Base-by-base conservation (phyloP, 2,329 filamentous ascomycete genomes). In the Neopestalotiopsis clavispora region DNA sequence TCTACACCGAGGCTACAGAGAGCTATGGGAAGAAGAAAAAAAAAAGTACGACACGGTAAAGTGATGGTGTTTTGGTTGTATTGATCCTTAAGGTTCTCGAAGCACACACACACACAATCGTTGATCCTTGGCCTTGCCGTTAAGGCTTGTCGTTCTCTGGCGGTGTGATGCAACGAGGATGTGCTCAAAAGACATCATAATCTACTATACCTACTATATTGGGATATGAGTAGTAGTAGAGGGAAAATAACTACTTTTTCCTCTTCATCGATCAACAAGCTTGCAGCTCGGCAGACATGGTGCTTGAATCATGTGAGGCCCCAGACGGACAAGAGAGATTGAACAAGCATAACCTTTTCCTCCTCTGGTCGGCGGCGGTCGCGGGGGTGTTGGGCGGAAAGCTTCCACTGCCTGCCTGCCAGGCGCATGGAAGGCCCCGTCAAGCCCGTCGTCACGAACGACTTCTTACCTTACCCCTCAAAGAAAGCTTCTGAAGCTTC, bases 161-260 rank as follows among this genome's bases (percentile, higher is more conserved):
- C 45, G 45, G 45, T 52, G 45, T 52, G n/a, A 52, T 52, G 45
- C 23, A 20, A 17, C 4, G n/a, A 38, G 34, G 10, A 38, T 38
- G 34, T 38, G 10, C 10, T 38, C 23, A 10, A 38, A 12, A 52
- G 17, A 52, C 45, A 52, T 52, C 45, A 52, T 52, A 52, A 52
- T 52, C n/a, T 52, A 52, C 45, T 52, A 52, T 23, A 23, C 45
- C 45, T 52, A 52, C 45, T 52, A n/a, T 52, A 52, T 52, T 52
- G 45, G 45, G 45, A 52, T 9, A 52, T n/a, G 17, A 52, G 45
- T 38, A 38, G 34, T 9, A 23, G 45, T 38, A 38, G 34, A 38
- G 6, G 34, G 34, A 38, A 38, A 38, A 38, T 10, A 38, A 38
- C 34, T 38, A 23, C 34, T 38, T 1, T 52, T 9, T 23, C 20